Base-by-base conservation (phyloP, 345 rosid genomes). In the Euphorbia peplus region DNA sequence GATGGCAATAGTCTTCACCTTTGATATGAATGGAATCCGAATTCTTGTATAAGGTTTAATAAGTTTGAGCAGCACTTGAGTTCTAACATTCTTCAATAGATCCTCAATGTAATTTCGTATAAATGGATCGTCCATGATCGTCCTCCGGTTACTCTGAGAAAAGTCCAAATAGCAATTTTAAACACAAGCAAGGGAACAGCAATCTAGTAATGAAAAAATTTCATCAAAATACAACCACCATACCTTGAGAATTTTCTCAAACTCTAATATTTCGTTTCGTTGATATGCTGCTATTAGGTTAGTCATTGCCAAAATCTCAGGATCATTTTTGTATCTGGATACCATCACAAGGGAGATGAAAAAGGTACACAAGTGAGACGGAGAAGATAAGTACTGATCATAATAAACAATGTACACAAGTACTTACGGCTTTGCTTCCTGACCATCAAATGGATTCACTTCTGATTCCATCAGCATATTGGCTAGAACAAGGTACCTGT, bases 391-490 rank as follows among this genome's bases (percentile, higher is more conserved):
- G 24, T 21, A 18, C 29, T 24, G 29, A 6, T 46, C 24, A 8
- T 46, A 37, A 37, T 21, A 50, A 42, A 37, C 26, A 50, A 42
- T 44, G 22, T 42, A 68, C 57, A 11, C 32, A 64, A 26, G 39
- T 48, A 76, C 99, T 90, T 88, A 91, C 97, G 99, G 98, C 74
- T 88, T 95, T 52, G 99, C 99, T 85, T 92, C 98, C 79, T 95
- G 98, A 50, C 99, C 99, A 55, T 90, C 99, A 80, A 92, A 95
- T 41, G 99, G 99, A 76, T 95, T 92, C 58, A 95, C 99, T 85
- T 92, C 91, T n/a, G 98, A 95, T 77, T 92, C 99, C 99, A 95
- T 95, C 83, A 95, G 84, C 99, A 95, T 95, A 74, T 95, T 95
- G 28, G 99, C 99, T 70, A 95, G 83, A 81, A 95, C 99, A 81